Conservation (phyloP, 2,329 filamentous ascomycete genomes). For the Ustilaginoidea virens region DNA sequence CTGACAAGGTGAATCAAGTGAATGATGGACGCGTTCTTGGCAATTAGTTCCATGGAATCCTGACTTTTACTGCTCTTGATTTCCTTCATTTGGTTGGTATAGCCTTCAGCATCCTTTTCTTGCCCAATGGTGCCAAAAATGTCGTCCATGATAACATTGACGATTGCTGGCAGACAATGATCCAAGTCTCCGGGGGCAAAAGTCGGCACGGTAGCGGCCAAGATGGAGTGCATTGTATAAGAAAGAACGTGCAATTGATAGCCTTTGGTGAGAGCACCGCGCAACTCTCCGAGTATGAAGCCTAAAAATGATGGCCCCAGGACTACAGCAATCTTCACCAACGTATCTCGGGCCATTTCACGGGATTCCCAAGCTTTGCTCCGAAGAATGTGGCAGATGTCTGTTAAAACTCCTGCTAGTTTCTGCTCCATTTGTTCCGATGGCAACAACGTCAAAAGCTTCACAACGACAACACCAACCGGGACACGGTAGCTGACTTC, state of each 20-base stretch:
- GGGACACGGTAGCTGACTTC: conserved; percentile 88
- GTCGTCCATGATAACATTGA: conserved; percentile 88
- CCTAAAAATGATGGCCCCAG: conserved; percentile 73
- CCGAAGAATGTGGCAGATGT: conserved; percentile 83
- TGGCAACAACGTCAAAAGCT: conserved; percentile 70
- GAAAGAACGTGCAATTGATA: conserved; percentile 93
- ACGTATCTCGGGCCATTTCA: conserved; percentile 78
- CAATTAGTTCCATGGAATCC: conserved; percentile 89
- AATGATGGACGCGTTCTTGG: conserved; percentile 62
- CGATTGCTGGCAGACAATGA: conserved; percentile 66
- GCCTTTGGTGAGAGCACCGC: conserved; percentile 66
- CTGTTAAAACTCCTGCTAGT: conserved; percentile 71
- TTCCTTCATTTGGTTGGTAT: conserved; percentile 90
- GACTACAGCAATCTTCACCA: conserved; percentile 68
- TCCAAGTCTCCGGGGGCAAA: conserved; percentile 75
- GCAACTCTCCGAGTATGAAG: conserved; percentile 85
- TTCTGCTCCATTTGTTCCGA: conserved; percentile 55
- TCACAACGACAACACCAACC: conserved; percentile 76
- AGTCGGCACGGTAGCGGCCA: conserved; percentile 58
- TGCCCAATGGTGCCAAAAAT: conserved; percentile 86
- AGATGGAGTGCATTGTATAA: conserved; percentile 83
- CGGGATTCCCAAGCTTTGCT: conserved; percentile 79
- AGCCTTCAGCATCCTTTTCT: conserved; percentile 94
- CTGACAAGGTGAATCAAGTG: conserved; percentile 60
- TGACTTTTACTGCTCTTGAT: conserved; percentile 97